Percentiles rank a stretch among this genome's conserved stretches.
Evolutionary conservation across 2,329 filamentous ascomycete species (phyloP).

Genomic region (Aspergillus neotritici): DNA sequence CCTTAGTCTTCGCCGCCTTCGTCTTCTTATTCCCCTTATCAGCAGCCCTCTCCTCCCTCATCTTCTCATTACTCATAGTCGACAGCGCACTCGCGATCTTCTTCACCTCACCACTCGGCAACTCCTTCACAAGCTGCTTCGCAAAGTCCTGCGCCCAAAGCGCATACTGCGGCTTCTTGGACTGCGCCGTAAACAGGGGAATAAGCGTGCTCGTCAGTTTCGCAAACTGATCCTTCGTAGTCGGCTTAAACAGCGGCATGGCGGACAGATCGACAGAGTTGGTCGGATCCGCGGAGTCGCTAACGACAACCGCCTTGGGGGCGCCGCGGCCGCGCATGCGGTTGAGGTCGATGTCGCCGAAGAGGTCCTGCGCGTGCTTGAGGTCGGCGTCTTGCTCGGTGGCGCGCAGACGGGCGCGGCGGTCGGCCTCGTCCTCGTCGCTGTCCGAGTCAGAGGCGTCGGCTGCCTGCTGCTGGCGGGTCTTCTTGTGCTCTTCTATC

Average conservation of each 20-base stretch:
- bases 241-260: conserved; percentile 81
- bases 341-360: conserved; percentile 67
- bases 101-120: conserved; percentile 92
- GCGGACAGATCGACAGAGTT: conserved; percentile 74
- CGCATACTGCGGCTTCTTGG: conserved; percentile 84
- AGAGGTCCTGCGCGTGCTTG: conserved; percentile 83
- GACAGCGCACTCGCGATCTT: conserved; percentile 85
- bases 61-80: conserved; percentile 92
- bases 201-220: conserved; percentile 70
- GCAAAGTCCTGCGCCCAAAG: conserved; percentile 87
- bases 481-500: conserved; percentile 70
- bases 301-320: conserved; percentile 57
- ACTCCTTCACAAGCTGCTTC: conserved; percentile 79
- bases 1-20: conserved; percentile 95
- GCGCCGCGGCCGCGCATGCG: conserved; percentile 54
- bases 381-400: conserved; percentile 86
- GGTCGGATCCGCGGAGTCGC: conserved; percentile 67
- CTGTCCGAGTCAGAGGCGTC: conserved; percentile 54
- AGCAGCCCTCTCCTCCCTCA: conserved; percentile 94
- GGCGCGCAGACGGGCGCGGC: conserved; percentile 66
- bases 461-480: conserved; percentile 54
- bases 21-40: conserved; percentile 95
- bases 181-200: conserved; percentile 67
- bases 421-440: conserved; percentile 65
- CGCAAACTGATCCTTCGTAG: conserved; percentile 80